These are phyloP conservation scores for Selaginella moellendorffii DNA, from an alignment of 75 land plant species.

Conservation along the genomic window DNA sequence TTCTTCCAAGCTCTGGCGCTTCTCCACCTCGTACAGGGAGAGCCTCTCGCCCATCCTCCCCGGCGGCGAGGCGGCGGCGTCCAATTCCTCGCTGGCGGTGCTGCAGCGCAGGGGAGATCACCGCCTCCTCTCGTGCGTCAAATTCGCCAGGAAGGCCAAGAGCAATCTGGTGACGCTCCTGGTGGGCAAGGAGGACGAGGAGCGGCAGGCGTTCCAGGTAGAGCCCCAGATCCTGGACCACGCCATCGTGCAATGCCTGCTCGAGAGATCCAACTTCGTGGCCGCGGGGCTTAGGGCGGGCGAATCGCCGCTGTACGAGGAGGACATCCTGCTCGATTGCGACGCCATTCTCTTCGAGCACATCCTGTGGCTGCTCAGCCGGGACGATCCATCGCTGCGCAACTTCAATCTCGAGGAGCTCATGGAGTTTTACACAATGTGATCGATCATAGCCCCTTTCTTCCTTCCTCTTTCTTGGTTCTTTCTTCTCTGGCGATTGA, in stretches of 20 bases:
- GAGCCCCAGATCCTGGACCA: slow-evolving; percentile 9
- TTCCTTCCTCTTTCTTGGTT: too few species aligned
- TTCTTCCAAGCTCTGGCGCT: background rate
- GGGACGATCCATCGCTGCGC: slow-evolving; percentile 19
- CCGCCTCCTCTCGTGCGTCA: background rate
- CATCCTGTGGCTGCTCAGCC: slow-evolving; percentile 18
- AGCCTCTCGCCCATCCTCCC: background rate
- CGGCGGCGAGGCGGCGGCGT: too few species aligned
- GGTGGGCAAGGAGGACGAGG: background rate
- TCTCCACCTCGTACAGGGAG: background rate
- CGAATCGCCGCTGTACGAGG: background rate
- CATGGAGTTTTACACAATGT: slow-evolving; percentile 28
- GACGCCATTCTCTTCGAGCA: slow-evolving; percentile 26
- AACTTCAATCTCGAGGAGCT: slow-evolving; percentile 26
- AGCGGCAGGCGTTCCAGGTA: background rate
- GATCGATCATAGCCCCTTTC: too few species aligned
- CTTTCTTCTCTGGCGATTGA: too few species aligned
- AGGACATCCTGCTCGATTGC: slow-evolving; percentile 14
- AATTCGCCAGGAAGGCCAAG: background rate
- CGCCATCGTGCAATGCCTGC: slow-evolving; percentile 2
- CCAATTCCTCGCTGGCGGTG: too few species aligned
- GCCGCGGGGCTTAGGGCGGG: background rate
- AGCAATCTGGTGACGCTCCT: background rate
- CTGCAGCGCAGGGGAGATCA: background rate
- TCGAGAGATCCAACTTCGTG: background rate